Evolutionary conservation across 805 yeast species (phyloP), one percentile per base, ranked within the genome.

Genomic region (Barnettozyma californica): DNA sequence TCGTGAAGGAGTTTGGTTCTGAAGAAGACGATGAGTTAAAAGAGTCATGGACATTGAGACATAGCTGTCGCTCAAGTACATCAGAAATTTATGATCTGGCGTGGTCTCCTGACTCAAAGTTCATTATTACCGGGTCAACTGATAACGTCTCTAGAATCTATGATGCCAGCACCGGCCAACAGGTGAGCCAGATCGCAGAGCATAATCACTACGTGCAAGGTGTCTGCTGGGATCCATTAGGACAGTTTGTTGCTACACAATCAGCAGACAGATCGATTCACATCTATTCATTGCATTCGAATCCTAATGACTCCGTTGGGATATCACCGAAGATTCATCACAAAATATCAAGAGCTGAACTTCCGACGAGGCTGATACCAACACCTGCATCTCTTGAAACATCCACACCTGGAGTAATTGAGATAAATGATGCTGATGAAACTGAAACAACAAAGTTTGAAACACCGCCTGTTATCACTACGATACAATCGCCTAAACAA

Each of bases 191-290:
- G 55, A 71, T 83, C 51, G 78, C 79, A 6, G 88, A 86, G 49
- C 98, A 94, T 65, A 71, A 72, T 42, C 96, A 91, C 64, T 92
- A 88, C 58, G 95, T 94, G 3, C 99, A 94, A 66, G 99, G 99
- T 3, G 92, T 94, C 5, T 74, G 85, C 0, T 94, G 98, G 98
- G 99, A 94, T 63, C 99, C 99, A 8, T 62, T 71, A 46, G 81
- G 84, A 53, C 80, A 84, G 63, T 88, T 66, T 55, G 65, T 94
- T 5, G 88, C 91, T 1, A 85, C 96, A 7, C 97, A 91, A 64
- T 81, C 94, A 23, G 95, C 97, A 11, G 99, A 94, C 67, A 69
- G 96, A 51, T 74, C 88, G 2, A 83, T 92, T 11, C 82, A 81
- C 53, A 69, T 94, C n/a, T 87, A 87, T 63, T 68, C 72, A 19